These are phyloP conservation scores for Calonectria ilicicola DNA, from an alignment of 2,329 filamentous ascomycete genomes.

Conservation along the genomic window DNA sequence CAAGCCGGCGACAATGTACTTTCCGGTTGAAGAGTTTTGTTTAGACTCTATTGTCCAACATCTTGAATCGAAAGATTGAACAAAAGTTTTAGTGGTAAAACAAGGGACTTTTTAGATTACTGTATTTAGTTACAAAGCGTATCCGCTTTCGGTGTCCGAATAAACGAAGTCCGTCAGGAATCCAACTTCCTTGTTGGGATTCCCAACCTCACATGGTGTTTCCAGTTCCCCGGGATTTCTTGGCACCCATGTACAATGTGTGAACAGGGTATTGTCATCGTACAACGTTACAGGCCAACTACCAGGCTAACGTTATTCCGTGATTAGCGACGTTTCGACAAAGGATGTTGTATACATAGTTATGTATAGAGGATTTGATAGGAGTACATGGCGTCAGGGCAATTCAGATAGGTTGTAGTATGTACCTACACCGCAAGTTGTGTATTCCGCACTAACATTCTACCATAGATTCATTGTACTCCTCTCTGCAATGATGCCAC, in stretches of 20 bases:
- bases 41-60: neutral
- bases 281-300: neutral
- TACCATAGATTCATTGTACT: neutral
- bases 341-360: neutral
- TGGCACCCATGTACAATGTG: neutral
- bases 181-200: neutral
- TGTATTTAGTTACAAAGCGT: neutral
- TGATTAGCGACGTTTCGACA: neutral
- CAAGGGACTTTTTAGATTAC: neutral
- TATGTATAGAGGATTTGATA: neutral
- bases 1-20: neutral
- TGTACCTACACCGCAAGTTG: neutral
- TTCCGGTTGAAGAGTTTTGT: neutral
- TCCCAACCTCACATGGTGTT: neutral
- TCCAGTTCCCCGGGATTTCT: neutral
- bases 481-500: neutral
- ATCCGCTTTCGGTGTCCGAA: neutral
- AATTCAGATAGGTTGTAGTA: neutral
- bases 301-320: neutral
- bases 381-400: neutral
- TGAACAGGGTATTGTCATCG: neutral
- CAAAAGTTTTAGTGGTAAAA: neutral
- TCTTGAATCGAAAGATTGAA: neutral
- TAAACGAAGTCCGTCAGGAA: neutral
- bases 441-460: neutral